Evolutionary conservation across 345 rosid genomes (phyloP), one percentile per base, ranked within the genome.

Genomic region (Moringa oleifera): DNA sequence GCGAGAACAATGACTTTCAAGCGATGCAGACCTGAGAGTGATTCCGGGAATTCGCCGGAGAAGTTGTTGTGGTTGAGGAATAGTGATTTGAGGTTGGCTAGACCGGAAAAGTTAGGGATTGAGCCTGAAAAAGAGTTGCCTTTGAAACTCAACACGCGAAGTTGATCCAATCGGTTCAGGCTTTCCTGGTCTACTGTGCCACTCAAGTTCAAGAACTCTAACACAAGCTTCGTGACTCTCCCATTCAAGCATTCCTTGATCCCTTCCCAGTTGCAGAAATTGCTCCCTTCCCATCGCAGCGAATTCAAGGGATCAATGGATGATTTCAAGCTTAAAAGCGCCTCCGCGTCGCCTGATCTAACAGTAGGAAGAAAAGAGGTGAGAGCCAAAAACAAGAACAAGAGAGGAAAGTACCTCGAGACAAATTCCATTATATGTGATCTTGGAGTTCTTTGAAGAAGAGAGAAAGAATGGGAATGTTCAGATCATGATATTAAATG

Each of bases 131-230:
- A 66, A 7, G 89, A 83, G 74, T 94, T 94, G 0, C 86, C 79
- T 64, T 94, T 94, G 78, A 94, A 84, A 62, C 99, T 94, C 57
- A 94, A 63, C 13, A 94, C 99, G 4, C 99, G 82, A 16, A 94
- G 86, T 60, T 90, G 97, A 62, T 90, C 95, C 52, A 94, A 65
- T 33, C 71, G 88, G 58, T 85, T 86, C 58, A 94, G 31, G 66
- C 52, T 71, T 64, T 67, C 71, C 22, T 56, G 72, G 31, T 86
- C 81, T 6, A 90, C 74, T 59, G 77, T 63, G 4, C 99, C 97
- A 0, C 77, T 80, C 67, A 90, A 77, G 73, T 88, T 90, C 25
- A 79, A 68, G 64, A 67, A 62, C 83, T 90, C 96, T 0, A 90
- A 74, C 7, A 94, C 91, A 23, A 94, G 96, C 64, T 94, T 94